These are phyloP conservation scores for Malus hybrid DNA, from an alignment of 331 rosid genomes.

Conservation along the genomic window DNA sequence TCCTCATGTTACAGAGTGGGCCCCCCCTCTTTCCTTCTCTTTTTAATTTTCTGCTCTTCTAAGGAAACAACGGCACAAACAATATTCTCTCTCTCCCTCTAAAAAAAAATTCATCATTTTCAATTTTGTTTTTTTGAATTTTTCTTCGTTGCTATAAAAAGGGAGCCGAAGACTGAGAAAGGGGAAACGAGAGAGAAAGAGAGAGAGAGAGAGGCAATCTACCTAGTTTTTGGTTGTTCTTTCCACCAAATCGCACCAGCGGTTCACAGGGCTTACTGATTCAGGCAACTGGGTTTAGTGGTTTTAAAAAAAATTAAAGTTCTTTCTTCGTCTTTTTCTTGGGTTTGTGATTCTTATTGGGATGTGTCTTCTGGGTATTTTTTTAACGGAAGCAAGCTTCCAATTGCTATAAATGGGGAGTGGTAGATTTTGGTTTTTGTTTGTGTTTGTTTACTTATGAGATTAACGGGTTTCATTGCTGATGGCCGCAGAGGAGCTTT, in stretches of 20 bases:
- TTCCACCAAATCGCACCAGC: conserved; percentile 4
- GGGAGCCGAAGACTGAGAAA: background rate
- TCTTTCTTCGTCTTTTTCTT: background rate
- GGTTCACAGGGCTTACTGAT: conserved; percentile 20
- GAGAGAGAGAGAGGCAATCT: background rate
- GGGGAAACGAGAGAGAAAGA: too few species aligned
- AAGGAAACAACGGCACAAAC: conserved; percentile 6
- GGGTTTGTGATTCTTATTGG: background rate
- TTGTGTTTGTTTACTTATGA: background rate
- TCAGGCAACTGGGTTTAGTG: background rate
- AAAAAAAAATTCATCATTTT: background rate
- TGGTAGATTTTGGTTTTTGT: conserved; percentile 3
- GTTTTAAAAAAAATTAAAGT: background rate
- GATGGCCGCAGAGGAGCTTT: conserved; percentile 16
- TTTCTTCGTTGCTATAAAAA: background rate
- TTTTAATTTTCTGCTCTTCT: background rate
- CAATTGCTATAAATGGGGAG: background rate
- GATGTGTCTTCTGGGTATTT: conserved; percentile 13
- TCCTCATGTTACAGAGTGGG: conserved; percentile 67
- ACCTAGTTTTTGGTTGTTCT: background rate
- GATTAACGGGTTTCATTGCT: conserved; percentile 25
- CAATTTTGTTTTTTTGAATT: background rate
- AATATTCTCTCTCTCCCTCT: background rate
- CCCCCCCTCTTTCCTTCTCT: conserved; percentile 17
- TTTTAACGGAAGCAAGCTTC: too few species aligned